Evolutionary conservation across 805 yeast genomes (phyloP).

Genomic region (Trichomonascus vanleenenianus): DNA sequence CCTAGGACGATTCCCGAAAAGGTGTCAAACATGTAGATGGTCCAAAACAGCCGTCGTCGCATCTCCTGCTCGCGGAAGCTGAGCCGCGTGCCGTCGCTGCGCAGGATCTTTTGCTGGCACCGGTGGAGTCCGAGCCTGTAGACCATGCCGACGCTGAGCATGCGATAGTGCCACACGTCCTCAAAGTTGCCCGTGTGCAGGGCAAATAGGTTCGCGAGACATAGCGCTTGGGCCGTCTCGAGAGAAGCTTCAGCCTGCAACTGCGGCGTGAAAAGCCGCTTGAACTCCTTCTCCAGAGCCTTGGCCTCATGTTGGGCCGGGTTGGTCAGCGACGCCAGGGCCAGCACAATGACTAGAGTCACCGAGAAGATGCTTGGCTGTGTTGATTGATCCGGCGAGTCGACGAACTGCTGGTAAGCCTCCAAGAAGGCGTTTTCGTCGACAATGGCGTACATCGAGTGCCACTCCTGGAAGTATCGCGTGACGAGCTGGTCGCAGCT

Average conservation of each 20-base stretch:
- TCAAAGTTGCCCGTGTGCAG: constrained; percentile 65
- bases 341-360: constrained; percentile 22
- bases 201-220: constrained; percentile 64
- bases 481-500: constrained; percentile 63
- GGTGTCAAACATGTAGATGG: constrained; percentile 66
- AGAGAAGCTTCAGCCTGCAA: constrained; percentile 17
- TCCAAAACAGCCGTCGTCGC: constrained; percentile 79
- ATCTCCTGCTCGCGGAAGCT: constrained; percentile 71
- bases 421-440: constrained; percentile 61
- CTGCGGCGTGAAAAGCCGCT: constrained; percentile 11
- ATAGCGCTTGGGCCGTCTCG: constrained; percentile 46
- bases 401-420: constrained; percentile 41
- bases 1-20: constrained; percentile 72
- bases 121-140: constrained; percentile 79
- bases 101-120: constrained; percentile 56
- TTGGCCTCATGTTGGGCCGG: constrained; percentile 3
- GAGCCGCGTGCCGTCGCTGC: constrained; percentile 53
- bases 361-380: constrained; percentile 17
- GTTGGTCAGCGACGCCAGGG: constrained; percentile 21
- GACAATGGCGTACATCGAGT: constrained; percentile 56
- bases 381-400: constrained; percentile 1
- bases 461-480: constrained; percentile 73
- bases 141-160: constrained; percentile 71
- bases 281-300: constrained; percentile 20
- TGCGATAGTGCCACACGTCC: constrained; percentile 68